Percentiles rank a stretch among this genome's conserved stretches.
These are phyloP conservation scores for Phaeomoniella chlamydospora DNA, from an alignment of 2,329 filamentous ascomycete genomes.

Conservation along the genomic window DNA sequence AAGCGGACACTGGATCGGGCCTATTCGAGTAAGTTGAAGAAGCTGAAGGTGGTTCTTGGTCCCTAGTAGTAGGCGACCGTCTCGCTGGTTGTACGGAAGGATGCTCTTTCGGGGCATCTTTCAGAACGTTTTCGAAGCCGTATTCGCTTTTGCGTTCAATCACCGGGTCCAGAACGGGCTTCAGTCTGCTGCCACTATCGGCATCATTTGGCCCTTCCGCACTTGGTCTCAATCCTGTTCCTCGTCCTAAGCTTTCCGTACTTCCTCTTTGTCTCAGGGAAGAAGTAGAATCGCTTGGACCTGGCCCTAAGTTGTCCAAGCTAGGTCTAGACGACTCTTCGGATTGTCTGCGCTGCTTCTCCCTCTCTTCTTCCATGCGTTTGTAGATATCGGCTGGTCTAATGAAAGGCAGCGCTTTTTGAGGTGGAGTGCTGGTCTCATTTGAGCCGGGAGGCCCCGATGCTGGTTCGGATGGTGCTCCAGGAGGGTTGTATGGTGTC, in stretches of 20 bases:
- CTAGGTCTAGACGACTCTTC: conserved; percentile 44
- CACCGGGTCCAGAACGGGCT: conserved; percentile 36
- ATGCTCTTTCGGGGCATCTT: conserved; percentile 6
- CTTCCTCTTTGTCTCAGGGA: conserved; percentile 9
- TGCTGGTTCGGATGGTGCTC: neutral
- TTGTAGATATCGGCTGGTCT: conserved; percentile 67
- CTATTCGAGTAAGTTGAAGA: conserved; percentile 11
- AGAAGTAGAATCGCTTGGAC: conserved; percentile 8
- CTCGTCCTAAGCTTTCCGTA: neutral
- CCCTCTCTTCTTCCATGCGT: conserved; percentile 51
- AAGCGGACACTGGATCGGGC: conserved; percentile 10
- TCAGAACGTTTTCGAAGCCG: conserved; percentile 30
- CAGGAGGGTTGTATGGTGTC: conserved; percentile 4
- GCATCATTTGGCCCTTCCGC: conserved; percentile 14
- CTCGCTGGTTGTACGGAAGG: conserved; percentile 7
- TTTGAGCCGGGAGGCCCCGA: conserved; percentile 2
- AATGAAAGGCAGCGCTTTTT: conserved; percentile 48
- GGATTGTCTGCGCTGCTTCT: conserved; percentile 36
- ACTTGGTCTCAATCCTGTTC: neutral
- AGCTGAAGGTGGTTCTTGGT: conserved; percentile 7
- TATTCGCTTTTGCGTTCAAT: conserved; percentile 46
- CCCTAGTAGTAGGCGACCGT: conserved; percentile 3
- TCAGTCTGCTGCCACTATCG: conserved; percentile 21
- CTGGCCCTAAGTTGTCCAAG: conserved; percentile 29
- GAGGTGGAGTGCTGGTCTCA: conserved; percentile 15